These are phyloP conservation scores for Nematocida ausubeli DNA, from an alignment of 371 early-diverging fungal species.

Conservation along the genomic window DNA sequence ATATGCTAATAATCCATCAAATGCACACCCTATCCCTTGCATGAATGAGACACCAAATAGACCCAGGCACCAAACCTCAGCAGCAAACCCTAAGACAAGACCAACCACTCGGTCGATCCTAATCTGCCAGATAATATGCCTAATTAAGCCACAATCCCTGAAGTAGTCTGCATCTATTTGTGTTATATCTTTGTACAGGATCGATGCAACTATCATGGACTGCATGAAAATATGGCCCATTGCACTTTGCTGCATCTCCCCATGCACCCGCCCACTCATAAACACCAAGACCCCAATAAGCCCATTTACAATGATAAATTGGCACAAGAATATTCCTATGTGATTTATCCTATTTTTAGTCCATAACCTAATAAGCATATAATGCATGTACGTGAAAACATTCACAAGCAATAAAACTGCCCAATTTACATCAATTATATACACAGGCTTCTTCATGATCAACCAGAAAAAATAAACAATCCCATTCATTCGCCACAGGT, in stretches of 20 bases:
- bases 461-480: conserved; percentile 5
- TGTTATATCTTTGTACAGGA: neutral
- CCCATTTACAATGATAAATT: neutral
- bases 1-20: neutral
- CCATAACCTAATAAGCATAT: neutral
- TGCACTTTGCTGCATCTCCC: neutral
- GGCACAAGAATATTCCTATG: neutral
- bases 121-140: neutral
- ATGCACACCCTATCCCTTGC: neutral
- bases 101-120: neutral
- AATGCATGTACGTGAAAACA: neutral
- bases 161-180: neutral
- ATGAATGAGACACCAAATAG: neutral
- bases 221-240: neutral
- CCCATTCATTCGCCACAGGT: neutral
- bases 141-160: neutral
- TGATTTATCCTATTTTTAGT: conserved; percentile 4
- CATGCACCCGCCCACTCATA: neutral
- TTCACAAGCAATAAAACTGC: neutral
- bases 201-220: neutral
- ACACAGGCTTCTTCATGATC: neutral
- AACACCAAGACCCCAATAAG: neutral
- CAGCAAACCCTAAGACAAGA: neutral
- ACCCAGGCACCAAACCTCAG: neutral
- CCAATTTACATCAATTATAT: conserved; percentile 4